phyloP scores from a whole-genome alignment of 768 basidiomycete genomes.

The Neoboletus subvelutipes region DNA sequence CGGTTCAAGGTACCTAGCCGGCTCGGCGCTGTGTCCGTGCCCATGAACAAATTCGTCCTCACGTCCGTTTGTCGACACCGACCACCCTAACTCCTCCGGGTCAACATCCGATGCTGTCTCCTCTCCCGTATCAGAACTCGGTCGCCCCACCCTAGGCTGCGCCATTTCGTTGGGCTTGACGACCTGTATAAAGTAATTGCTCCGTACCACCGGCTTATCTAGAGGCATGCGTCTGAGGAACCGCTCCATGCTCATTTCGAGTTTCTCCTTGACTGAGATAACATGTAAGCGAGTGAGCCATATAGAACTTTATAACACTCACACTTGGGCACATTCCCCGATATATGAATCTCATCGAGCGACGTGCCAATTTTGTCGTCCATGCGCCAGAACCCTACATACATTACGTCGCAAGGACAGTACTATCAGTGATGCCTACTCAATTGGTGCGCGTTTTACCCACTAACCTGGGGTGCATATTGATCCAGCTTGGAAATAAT shows the following conservation, averaged over 20 bases:
- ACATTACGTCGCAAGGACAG: conserved; percentile 5
- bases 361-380: conserved; percentile 72
- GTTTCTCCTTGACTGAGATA: conserved; percentile 52
- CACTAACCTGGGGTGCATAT: conserved; percentile 60
- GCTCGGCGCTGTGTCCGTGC: conserved; percentile 26
- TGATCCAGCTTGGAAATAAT: conserved; percentile 74
- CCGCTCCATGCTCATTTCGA: conserved; percentile 62
- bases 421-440: neutral
- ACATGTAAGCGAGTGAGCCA: conserved; percentile 5
- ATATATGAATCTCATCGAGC: conserved; percentile 68
- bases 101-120: conserved; percentile 37
- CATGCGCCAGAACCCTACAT: conserved; percentile 71
- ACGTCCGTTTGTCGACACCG: conserved; percentile 49
- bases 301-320: conserved; percentile 24
- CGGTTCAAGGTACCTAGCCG: conserved; percentile 29
- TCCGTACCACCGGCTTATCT: conserved; percentile 68
- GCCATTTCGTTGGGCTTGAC: conserved; percentile 27
- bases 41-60: conserved; percentile 46
- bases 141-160: neutral
- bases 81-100: conserved; percentile 69
- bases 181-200: conserved; percentile 59
- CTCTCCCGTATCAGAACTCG: conserved; percentile 3
- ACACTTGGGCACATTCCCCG: conserved; percentile 75
- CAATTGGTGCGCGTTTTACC: neutral
- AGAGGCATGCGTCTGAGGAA: conserved; percentile 68